Conservation (phyloP, 2,329 filamentous ascomycete genomes). For the Exophiala phaeomuriformis region DNA sequence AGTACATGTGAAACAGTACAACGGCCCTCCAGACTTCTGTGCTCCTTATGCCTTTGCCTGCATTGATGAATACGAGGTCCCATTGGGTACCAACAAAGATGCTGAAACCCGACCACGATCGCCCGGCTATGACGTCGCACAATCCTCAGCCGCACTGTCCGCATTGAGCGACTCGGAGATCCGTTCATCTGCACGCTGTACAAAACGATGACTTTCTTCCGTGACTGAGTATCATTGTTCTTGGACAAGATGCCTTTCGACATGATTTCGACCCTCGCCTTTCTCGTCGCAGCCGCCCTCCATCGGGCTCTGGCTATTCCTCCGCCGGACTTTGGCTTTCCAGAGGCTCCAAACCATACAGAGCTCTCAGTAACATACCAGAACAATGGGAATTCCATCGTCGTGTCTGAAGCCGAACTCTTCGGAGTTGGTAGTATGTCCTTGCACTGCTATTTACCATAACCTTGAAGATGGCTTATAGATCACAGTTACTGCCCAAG, state of each 20-base stretch:
- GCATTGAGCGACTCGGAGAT: too few relatives aligned
- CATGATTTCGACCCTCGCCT: neutral
- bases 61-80: too few relatives aligned
- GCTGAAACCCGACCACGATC: too few relatives aligned
- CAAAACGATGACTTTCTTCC: too few relatives aligned
- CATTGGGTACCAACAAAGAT: too few relatives aligned
- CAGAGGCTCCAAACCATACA: constrained; percentile 17
- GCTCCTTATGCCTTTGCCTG: too few relatives aligned
- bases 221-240: too few relatives aligned
- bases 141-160: too few relatives aligned
- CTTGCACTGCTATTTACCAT: neutral
- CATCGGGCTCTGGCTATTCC: constrained; percentile 13
- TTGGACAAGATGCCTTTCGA: neutral
- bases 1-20: too few relatives aligned
- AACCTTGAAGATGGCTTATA: constrained; percentile 2
- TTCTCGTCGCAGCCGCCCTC: neutral
- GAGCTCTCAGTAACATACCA: constrained; percentile 16
- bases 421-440: constrained; percentile 19
- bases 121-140: too few relatives aligned
- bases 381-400: constrained; percentile 14
- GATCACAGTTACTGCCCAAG: constrained; percentile 13
- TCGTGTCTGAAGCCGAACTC: constrained; percentile 15
- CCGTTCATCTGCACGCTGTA: too few relatives aligned
- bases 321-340: constrained; percentile 24
- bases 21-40: too few relatives aligned